Evolutionary conservation across 108 stramenopile species (phyloP), one percentile per base, ranked within the genome.

Genomic region (Fragilariopsis cylindrus): DNA sequence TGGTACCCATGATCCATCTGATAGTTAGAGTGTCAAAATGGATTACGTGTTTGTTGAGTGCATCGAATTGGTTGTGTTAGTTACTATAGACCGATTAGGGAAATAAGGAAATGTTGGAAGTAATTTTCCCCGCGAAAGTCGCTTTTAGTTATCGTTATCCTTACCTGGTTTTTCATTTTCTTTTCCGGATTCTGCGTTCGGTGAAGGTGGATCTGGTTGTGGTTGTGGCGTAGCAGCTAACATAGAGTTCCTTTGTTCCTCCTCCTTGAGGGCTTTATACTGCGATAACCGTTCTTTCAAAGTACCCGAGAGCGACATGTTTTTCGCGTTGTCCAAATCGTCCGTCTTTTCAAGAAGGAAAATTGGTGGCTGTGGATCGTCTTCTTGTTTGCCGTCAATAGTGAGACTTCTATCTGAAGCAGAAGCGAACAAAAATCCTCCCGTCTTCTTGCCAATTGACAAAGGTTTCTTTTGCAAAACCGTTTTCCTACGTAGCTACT

Each of bases 251-350:
- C 19, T 68, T 44, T 68, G 55, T 16, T 48, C 42, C 56, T 71
- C 70, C 41, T 55, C 57, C 56, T 78, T 78, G 11, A 78, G 65
- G 18, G 64, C 65, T 50, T 67, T 63, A 16, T 62, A 67, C 52
- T 78, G 77, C 11, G 65, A 56, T 57, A 78, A 47, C 18, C 77
- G 71, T n/a, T 78, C 77, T 45, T 72, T 72, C 66, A 78, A 68
- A 13, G 75, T 60, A 19, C 65, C 49, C 48, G 67, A 68, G 6
- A 45, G 44, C 7, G 73, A 21, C 70, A 71, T 77, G 2, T 47
- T 68, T 39, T 21, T 9, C 1, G 56, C 5, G 42, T 57, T 43
- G 18, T 15, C 16, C 60, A 16, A 11, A 18, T 39, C 19, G 60
- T 18, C 60, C 21, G 19, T 16, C 12, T 53, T 13, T 18, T 16